These are phyloP conservation scores for Crithidia acanthocephali DNA, from an alignment of 208 protist species.

Conservation along the genomic window DNA sequence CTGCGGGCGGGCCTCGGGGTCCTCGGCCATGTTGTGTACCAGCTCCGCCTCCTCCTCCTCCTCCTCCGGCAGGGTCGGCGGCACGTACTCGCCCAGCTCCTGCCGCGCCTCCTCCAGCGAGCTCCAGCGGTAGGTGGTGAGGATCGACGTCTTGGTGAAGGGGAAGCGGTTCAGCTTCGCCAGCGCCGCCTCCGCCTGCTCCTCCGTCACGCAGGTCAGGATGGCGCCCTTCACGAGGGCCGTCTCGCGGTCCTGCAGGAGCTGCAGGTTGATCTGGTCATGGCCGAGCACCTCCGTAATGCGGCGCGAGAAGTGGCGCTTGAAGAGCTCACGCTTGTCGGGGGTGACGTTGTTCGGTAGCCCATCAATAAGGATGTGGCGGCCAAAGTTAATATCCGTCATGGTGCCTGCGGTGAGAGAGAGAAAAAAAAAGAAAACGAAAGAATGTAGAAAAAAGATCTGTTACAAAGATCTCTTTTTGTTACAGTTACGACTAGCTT, in stretches of 20 bases:
- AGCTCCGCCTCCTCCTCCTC: slow-evolving; percentile 74
- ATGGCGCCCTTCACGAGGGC: slow-evolving; percentile 81
- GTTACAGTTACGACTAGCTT: not conserved
- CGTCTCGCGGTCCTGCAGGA: slow-evolving; percentile 65
- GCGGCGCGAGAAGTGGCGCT: slow-evolving; percentile 63
- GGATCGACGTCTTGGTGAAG: slow-evolving; percentile 74
- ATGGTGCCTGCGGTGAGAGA: not conserved
- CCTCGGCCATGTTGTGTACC: slow-evolving; percentile 84
- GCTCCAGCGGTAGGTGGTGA: slow-evolving; percentile 86
- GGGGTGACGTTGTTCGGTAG: slow-evolving; percentile 88
- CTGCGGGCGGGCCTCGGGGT: slow-evolving; percentile 80
- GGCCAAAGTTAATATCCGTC: slow-evolving; percentile 54
- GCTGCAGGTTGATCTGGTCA: slow-evolving; percentile 71
- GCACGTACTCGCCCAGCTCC: slow-evolving; percentile 71
- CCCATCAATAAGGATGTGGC: slow-evolving; percentile 82
- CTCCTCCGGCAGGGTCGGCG: slow-evolving; percentile 50
- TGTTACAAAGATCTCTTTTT: too few relatives aligned
- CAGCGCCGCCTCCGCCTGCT: slow-evolving; percentile 77
- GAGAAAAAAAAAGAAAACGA: slow-evolving; percentile 1
- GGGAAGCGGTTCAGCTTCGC: slow-evolving; percentile 84
- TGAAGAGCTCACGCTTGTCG: slow-evolving; percentile 74
- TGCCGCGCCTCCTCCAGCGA: slow-evolving; percentile 56
- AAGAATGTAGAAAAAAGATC: not conserved
- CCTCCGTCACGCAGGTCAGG: slow-evolving; percentile 69
- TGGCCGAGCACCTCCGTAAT: slow-evolving; percentile 74